These are phyloP conservation scores for Paracoccidioides lutzii DNA, from an alignment of 2,329 filamentous ascomycete genomes.

Conservation along the genomic window DNA sequence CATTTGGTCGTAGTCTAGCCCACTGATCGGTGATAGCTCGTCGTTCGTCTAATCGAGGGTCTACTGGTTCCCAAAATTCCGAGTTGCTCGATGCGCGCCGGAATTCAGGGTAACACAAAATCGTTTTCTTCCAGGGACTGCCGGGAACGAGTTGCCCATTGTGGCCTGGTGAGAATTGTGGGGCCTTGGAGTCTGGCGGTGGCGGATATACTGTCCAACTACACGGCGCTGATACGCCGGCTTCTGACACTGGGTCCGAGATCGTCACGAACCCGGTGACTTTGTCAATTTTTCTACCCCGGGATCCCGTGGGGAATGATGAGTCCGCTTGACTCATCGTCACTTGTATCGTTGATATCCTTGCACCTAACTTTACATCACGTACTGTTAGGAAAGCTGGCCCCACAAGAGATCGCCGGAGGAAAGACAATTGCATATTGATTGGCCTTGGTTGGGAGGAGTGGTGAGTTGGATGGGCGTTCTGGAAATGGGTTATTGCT, in stretches of 20 bases:
- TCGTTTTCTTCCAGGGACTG: background rate
- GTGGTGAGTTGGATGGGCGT: background rate
- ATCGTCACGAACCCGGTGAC: background rate
- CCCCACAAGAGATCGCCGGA: background rate
- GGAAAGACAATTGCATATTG: background rate
- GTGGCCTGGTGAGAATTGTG: background rate
- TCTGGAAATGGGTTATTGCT: conserved; percentile 1
- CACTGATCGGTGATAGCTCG: background rate
- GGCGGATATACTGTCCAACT: background rate
- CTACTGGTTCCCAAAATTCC: conserved; percentile 1
- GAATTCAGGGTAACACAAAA: background rate
- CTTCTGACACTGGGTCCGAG: conserved; percentile 1
- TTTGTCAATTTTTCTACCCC: background rate
- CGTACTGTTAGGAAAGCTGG: background rate
- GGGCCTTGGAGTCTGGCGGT: conserved; percentile 1
- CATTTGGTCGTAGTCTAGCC: background rate
- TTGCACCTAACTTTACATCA: background rate
- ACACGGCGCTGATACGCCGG: background rate
- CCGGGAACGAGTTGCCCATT: background rate
- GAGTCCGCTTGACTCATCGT: background rate
- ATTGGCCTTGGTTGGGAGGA: conserved; percentile 1
- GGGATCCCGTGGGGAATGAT: background rate
- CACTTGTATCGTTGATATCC: background rate
- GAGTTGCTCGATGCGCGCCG: conserved; percentile 1
- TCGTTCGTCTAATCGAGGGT: background rate